Evolutionary conservation across 2,329 filamentous ascomycete genomes (phyloP), one percentile per base, ranked within the genome.

Genomic region (Tetracladium maxilliforme): DNA sequence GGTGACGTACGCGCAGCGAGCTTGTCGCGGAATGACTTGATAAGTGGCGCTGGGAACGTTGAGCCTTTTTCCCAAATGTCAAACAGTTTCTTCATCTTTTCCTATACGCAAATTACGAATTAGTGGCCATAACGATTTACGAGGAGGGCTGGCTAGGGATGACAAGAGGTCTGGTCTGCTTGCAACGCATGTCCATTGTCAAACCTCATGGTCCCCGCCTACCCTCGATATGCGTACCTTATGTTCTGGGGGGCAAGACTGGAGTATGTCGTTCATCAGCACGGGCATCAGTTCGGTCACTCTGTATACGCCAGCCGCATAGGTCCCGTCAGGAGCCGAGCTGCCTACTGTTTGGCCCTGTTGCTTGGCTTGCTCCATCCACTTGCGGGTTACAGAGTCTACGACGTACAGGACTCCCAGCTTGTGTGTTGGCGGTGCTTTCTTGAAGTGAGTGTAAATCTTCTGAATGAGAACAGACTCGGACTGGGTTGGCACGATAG

Each of bases 301-400:
- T 73, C 82, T 80, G 69, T 92, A 77, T 47, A 95, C 84, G 43
- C 87, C 90, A 42, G 86, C 86, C 48, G 84, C 83, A 64, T 77
- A 94, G 28, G 86, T 94, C 48, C 90, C 90, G 57, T 92, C 82
- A 38, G 76, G 71, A 38, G 86, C 83, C 52, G 72, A 66, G 52
- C 69, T 74, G 56, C 79, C 80, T 53, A 84, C 70, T 46, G 77
- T 57, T 49, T 95, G 86, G 44, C 80, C 81, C 39, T 79, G 69
- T 45, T 75, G 70, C 57, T 86, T 90, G 45, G 90, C 87, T 56
- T 84, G 80, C 53, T 95, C 87, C 62, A 93, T 74, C 87, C 90
- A 98, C 62, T 92, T 87, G 57, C 90, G 83, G 53, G 86, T 87
- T 70, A 98, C 86, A 64, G 87, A 93, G 68, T 98, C 90, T 86